These are phyloP conservation scores for Dioscorea dumetorum DNA, from an alignment of 106 monocot species.

Conservation along the genomic window DNA sequence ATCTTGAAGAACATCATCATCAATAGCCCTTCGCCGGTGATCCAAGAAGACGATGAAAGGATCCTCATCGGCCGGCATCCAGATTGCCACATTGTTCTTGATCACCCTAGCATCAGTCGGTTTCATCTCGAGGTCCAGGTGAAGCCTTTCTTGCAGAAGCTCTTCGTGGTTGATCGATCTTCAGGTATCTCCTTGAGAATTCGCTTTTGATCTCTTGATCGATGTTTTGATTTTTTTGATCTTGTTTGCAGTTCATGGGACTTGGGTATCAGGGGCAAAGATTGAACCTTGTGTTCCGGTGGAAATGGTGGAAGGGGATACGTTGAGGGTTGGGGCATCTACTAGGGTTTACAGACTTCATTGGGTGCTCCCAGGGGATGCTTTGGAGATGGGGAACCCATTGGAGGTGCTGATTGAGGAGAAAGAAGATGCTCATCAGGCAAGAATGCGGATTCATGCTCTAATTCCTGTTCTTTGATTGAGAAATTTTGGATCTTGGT, in stretches of 20 bases:
- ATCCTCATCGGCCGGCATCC: conserved; percentile 86
- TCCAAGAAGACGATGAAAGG: conserved; percentile 19
- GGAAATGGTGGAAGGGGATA: conserved; percentile 44
- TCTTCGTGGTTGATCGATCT: conserved; percentile 54
- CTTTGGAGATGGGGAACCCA: conserved; percentile 29
- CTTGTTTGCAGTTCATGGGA: conserved; percentile 53
- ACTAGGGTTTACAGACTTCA: conserved; percentile 49
- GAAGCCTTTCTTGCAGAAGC: conserved; percentile 15
- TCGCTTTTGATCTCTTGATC: not conserved
- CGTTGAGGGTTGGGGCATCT: conserved; percentile 46
- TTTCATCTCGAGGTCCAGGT: conserved; percentile 69
- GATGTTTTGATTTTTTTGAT: conserved; percentile 1
- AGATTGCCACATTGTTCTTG: conserved; percentile 79
- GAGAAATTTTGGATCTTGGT: too few species aligned
- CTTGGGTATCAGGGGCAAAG: conserved; percentile 52
- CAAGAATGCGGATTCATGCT: not conserved
- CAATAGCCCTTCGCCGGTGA: conserved; percentile 31
- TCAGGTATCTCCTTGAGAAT: conserved; percentile 42
- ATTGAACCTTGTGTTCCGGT: conserved; percentile 27
- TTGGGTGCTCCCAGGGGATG: conserved; percentile 28
- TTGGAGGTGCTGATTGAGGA: conserved; percentile 33
- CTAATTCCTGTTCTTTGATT: not conserved
- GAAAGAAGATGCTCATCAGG: conserved; percentile 39
- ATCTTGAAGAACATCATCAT: conserved; percentile 82
- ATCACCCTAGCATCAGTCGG: conserved; percentile 95